Percentiles rank a stretch among this genome's conserved stretches.
phyloP scores from a whole-genome alignment of 1,284 basidiomycete genomes.

The Thelephora terrestris region DNA sequence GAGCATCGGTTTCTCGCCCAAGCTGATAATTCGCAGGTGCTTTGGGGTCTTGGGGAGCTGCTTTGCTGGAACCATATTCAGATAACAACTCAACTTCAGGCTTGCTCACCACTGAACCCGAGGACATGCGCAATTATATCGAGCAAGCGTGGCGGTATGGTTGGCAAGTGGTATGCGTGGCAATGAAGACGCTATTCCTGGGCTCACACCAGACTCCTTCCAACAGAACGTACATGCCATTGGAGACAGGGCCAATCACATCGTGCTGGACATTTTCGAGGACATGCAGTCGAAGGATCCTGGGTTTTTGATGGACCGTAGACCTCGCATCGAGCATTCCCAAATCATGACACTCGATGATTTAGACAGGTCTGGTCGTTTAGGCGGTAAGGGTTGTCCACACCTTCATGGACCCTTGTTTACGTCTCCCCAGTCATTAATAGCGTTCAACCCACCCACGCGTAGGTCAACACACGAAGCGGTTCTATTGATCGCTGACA shows the following conservation, averaged over 20 bases:
- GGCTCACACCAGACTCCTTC: background rate
- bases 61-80: conserved; percentile 76
- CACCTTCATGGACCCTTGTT: background rate
- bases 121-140: conserved; percentile 45
- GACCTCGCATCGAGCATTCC: conserved; percentile 84
- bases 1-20: background rate
- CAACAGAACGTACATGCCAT: conserved; percentile 84
- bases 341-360: conserved; percentile 75
- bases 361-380: conserved; percentile 52
- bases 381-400: conserved; percentile 48
- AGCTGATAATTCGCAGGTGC: conserved; percentile 43
- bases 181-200: conserved; percentile 2
- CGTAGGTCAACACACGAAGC: conserved; percentile 32
- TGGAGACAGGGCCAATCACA: conserved; percentile 80
- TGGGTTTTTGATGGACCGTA: conserved; percentile 25
- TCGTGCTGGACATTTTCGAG: conserved; percentile 76
- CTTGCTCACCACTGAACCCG: conserved; percentile 51
- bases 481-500: background rate
- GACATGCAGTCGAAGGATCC: conserved; percentile 25
- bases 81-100: conserved; percentile 68
- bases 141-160: conserved; percentile 55
- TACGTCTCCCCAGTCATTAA: conserved; percentile 54
- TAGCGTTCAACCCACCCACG: conserved; percentile 91
- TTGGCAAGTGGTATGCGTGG: conserved; percentile 58
- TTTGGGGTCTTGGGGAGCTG: conserved; percentile 86